A percentile compares a stretch with the other conserved stretches of the same genome.
These are phyloP conservation scores for Zymoseptoria crescenta DNA, from an alignment of 2,329 filamentous ascomycete genomes.

Conservation along the genomic window DNA sequence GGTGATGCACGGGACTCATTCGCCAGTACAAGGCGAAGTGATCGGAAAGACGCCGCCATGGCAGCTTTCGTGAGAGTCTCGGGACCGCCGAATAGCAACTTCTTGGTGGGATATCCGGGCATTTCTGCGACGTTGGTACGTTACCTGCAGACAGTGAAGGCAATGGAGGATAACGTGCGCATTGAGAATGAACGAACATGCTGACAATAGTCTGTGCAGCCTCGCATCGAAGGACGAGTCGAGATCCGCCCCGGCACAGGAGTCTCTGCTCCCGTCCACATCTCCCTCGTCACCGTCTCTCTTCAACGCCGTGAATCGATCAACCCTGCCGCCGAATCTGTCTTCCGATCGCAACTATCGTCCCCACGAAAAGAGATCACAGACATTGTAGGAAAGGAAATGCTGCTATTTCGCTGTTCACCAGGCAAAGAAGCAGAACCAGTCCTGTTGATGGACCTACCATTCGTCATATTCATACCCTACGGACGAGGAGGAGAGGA, in stretches of 20 bases:
- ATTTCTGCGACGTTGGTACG: conserved; percentile 94
- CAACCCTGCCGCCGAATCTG: conserved; percentile 88
- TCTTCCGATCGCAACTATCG: conserved; percentile 84
- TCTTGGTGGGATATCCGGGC: conserved; percentile 92
- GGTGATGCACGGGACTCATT: not conserved
- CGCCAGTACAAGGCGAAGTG: not conserved
- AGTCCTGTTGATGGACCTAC: conserved; percentile 91
- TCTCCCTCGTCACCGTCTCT: conserved; percentile 90
- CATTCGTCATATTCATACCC: conserved; percentile 95
- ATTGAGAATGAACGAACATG: conserved; percentile 4
- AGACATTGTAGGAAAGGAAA: conserved; percentile 92
- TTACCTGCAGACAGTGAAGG: conserved; percentile 18
- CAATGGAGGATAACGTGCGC: not conserved
- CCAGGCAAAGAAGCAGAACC: conserved; percentile 78
- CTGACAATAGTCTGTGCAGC: conserved; percentile 45
- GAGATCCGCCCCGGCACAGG: conserved; percentile 85
- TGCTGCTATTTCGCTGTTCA: conserved; percentile 80
- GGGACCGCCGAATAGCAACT: conserved; percentile 93
- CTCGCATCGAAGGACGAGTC: conserved; percentile 94
- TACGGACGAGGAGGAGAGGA: conserved; percentile 88
- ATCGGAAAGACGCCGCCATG: conserved; percentile 17
- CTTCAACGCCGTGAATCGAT: conserved; percentile 92
- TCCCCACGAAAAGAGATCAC: conserved; percentile 76
- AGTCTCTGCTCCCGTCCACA: conserved; percentile 76
- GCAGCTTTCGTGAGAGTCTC: conserved; percentile 90